Base-by-base conservation (phyloP, 1,284 basidiomycete species). In the Fomitiporia mediterranea region DNA sequence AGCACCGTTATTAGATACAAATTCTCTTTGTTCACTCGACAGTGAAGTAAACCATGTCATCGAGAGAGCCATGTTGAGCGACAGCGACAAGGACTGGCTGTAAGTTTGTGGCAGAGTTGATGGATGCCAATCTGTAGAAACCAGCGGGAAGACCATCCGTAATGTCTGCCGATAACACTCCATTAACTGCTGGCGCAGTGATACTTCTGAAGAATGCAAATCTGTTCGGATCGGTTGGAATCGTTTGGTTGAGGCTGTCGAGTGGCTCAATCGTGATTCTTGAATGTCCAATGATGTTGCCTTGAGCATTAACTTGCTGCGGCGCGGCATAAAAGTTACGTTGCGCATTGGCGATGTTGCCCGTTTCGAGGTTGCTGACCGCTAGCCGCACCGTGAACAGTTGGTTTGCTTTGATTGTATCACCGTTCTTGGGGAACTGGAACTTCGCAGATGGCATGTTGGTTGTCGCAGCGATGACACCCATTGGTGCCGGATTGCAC, bases 191-290 rank as follows among this genome's bases (percentile, higher is more conserved):
- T 1, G 73, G 74, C 32, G 55, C 65, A 62, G 79, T 80, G 65
- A 88, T 69, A 62, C 82, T 84, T 73, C 81, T 82, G 79, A 89
- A 91, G 74, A 86, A 89, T 4, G 75, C 79, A 61, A 86, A 86
- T 60, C 69, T 68, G 50, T 66, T 74, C 17, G 86, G 83, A 69
- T 88, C 70, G 28, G 77, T 78, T 13, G 81, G 72, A 0, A 69
- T 72, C 11, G 82, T 81, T 64, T 82, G 77, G 38, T 69, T 68
- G 55, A 86, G 68, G 3, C 79, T 74, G 39, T 66, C 61, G 60
- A 90, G 72, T 47, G 67, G 53, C 68, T 89, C 80, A 53, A 90
- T 72, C 47, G 84, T 82, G 62, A 88, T 72, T 66, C 89, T 86
- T 3, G 76, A 72, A 69, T 87, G 84, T 1, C 85, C 85, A 61